Conservation (phyloP, 306 rosid genomes). For the Fragaria vesca region DNA sequence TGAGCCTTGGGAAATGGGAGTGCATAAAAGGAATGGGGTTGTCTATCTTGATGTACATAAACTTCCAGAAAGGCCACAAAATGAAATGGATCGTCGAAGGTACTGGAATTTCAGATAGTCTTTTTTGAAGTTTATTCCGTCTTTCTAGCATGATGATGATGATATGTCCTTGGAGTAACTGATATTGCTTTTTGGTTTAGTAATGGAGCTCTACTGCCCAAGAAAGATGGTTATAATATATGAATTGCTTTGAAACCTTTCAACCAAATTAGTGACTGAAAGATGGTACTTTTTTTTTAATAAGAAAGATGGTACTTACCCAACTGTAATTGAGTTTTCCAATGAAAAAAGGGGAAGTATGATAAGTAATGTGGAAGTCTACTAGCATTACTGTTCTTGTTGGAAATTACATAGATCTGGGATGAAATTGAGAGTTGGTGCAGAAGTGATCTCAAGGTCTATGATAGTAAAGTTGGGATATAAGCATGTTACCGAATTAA, state of each 20-base stretch:
- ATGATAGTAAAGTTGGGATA: not conserved
- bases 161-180: not conserved
- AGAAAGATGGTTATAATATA: not conserved
- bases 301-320: not conserved
- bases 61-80: slow-evolving; percentile 83
- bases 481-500: not conserved
- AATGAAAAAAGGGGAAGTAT: not conserved
- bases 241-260: slow-evolving; percentile 1
- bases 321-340: not conserved
- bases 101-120: slow-evolving; percentile 23
- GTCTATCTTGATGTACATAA: slow-evolving; percentile 96
- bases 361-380: not conserved
- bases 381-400: not conserved
- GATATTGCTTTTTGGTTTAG: not conserved
- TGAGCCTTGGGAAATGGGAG: slow-evolving; percentile 99
- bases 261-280: not conserved
- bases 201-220: not conserved
- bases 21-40: slow-evolving; percentile 93
- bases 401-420: not conserved
- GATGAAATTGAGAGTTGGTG: not conserved
- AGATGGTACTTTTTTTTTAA: not conserved
- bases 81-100: slow-evolving; percentile 91
- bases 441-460: not conserved
- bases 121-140: not conserved
- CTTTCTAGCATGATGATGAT: not conserved